These are phyloP conservation scores for Aspergillus costaricaensis DNA, from an alignment of 2,329 filamentous ascomycete genomes.

Conservation along the genomic window DNA sequence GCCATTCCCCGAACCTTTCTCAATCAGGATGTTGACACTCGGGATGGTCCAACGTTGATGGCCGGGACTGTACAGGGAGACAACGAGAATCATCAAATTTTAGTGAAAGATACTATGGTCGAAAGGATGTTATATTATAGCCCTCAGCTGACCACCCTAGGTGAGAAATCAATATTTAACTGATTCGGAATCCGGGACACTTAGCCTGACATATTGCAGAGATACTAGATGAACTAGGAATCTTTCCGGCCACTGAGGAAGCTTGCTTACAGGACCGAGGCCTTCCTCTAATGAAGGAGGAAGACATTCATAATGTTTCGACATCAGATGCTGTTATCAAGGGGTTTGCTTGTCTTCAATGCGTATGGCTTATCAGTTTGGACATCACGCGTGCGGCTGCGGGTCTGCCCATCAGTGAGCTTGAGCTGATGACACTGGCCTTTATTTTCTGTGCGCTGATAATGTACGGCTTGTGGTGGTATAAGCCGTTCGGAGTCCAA, in stretches of 20 bases:
- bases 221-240: background rate
- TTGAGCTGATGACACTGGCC: slow-evolving; percentile 3
- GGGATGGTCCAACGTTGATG: too few relatives aligned
- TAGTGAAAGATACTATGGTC: too few relatives aligned
- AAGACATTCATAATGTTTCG: background rate
- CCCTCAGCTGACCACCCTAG: too few relatives aligned
- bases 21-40: too few relatives aligned
- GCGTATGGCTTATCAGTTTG: background rate
- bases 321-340: slow-evolving; percentile 1
- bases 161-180: too few relatives aligned
- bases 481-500: slow-evolving; percentile 4
- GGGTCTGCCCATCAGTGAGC: background rate
- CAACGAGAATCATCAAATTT: too few relatives aligned
- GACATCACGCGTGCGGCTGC: background rate
- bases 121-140: too few relatives aligned
- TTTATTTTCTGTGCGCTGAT: background rate
- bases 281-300: background rate
- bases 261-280: background rate
- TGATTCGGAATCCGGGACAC: background rate
- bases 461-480: slow-evolving; percentile 8
- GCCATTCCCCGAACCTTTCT: too few relatives aligned
- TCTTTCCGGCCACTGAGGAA: background rate
- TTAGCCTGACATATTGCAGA: background rate
- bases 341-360: background rate
- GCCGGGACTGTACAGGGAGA: too few relatives aligned